Evolutionary conservation across 495 filamentous ascomycete genomes (phyloP).

Genomic region (Podospora bellae-mahoneyi): DNA sequence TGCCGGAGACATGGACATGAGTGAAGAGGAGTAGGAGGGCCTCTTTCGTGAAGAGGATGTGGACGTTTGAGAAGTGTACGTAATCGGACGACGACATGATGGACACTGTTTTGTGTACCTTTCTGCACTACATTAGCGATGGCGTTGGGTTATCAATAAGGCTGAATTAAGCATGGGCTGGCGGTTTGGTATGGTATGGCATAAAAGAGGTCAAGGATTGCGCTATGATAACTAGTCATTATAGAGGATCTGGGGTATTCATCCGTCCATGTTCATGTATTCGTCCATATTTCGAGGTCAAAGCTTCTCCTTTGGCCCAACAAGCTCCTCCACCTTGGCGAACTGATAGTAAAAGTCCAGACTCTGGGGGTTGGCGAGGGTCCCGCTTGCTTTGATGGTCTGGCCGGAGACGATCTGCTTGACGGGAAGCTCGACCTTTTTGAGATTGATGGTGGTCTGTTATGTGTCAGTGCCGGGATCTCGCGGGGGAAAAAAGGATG

Average conservation of each 20-base stretch:
- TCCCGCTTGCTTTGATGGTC: constrained; percentile 70
- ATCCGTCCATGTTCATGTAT: not conserved
- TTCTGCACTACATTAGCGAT: constrained; percentile 20
- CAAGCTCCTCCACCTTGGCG: constrained; percentile 68
- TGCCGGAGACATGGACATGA: constrained; percentile 28
- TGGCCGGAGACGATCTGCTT: constrained; percentile 80
- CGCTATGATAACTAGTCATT: not conserved
- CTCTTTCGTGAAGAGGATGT: not conserved
- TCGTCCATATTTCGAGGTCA: not conserved
- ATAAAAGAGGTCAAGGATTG: constrained; percentile 12
- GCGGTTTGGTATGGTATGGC: constrained; percentile 13
- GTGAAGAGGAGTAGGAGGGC: constrained; percentile 19
- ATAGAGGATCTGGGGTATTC: not conserved
- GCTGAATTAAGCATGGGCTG: not conserved
- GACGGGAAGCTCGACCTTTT: constrained; percentile 82
- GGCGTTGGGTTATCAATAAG: constrained; percentile 11
- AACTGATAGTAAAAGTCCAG: constrained; percentile 78
- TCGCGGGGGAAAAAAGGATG: not conserved
- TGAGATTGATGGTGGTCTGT: constrained; percentile 76
- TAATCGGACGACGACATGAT: constrained; percentile 1
- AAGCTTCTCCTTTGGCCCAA: constrained; percentile 33
- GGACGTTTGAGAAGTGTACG: not conserved
- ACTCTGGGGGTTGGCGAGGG: constrained; percentile 70
- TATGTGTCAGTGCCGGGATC: not conserved
- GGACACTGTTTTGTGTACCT: constrained; percentile 9